These are phyloP conservation scores for Fusarium avenaceum DNA, from an alignment of 2,329 filamentous ascomycete genomes.

Conservation along the genomic window DNA sequence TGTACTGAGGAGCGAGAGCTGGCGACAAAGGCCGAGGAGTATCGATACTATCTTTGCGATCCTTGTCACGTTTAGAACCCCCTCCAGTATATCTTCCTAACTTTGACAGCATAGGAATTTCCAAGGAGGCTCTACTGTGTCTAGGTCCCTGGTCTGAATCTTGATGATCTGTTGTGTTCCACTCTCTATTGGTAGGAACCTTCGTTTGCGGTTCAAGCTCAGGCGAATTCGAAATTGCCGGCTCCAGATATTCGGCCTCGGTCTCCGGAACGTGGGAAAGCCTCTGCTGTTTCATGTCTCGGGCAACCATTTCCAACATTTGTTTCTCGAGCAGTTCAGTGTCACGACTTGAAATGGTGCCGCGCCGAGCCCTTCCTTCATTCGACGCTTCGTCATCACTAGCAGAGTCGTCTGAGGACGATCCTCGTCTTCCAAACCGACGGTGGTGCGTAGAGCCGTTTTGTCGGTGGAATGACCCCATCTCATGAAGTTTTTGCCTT, in stretches of 20 bases:
- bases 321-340: constrained; percentile 71
- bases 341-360: constrained; percentile 62
- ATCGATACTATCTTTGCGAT: constrained; percentile 60
- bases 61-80: constrained; percentile 57
- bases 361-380: constrained; percentile 55
- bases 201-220: constrained; percentile 50
- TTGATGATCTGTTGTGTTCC: constrained; percentile 57
- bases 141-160: constrained; percentile 55
- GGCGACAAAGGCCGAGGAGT: constrained; percentile 66
- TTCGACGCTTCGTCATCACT: constrained; percentile 63
- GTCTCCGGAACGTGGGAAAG: constrained; percentile 51
- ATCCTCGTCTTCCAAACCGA: constrained; percentile 64
- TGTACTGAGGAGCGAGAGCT: constrained; percentile 61
- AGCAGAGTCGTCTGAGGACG: constrained; percentile 70
- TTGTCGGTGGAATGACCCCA: constrained; percentile 68
- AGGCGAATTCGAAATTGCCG: constrained; percentile 52
- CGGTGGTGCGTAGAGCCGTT: constrained; percentile 64
- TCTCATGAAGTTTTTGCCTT: constrained; percentile 69
- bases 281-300: constrained; percentile 61
- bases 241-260: constrained; percentile 54
- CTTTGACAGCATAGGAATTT: constrained; percentile 46
- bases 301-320: constrained; percentile 71
- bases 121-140: constrained; percentile 39
- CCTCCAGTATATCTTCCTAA: constrained; percentile 63
- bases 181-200: constrained; percentile 52